phyloP scores from a whole-genome alignment of 2,329 filamentous ascomycete genomes.

The Talaromyces sp. region DNA sequence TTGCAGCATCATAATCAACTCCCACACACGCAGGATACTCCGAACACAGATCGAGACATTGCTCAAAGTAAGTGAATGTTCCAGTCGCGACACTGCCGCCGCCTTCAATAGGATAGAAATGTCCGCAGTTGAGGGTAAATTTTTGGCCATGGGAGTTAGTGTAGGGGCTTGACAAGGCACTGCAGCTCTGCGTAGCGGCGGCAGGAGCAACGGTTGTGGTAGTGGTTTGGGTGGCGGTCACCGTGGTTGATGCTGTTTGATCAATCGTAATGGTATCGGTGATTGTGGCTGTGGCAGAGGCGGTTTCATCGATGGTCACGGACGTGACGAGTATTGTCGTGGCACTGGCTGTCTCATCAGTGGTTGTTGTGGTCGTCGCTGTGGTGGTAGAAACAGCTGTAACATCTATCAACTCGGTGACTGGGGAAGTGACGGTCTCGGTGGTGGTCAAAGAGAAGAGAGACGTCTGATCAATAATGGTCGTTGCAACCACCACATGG shows the following conservation, averaged over 20 bases:
- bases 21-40: not conserved
- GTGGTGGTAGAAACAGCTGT: not conserved
- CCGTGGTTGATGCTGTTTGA: not conserved
- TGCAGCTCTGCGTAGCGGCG: not conserved
- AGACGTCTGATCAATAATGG: not conserved
- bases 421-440: not conserved
- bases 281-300: not conserved
- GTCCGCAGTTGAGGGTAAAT: not conserved
- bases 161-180: not conserved
- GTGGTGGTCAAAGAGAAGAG: not conserved
- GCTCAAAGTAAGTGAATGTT: not conserved
- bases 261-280: not conserved
- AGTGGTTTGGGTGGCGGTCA: not conserved
- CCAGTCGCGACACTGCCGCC: not conserved
- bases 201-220: not conserved
- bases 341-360: not conserved
- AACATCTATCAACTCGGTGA: not conserved
- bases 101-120: not conserved
- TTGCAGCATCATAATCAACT: not conserved
- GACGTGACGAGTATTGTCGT: not conserved
- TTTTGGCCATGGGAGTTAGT: not conserved
- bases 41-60: not conserved
- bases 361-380: not conserved
- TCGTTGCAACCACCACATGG: not conserved
- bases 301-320: not conserved